Evolutionary conservation across 2,329 filamentous ascomycete species (phyloP).

Genomic region (Metarhizium guizhouense): DNA sequence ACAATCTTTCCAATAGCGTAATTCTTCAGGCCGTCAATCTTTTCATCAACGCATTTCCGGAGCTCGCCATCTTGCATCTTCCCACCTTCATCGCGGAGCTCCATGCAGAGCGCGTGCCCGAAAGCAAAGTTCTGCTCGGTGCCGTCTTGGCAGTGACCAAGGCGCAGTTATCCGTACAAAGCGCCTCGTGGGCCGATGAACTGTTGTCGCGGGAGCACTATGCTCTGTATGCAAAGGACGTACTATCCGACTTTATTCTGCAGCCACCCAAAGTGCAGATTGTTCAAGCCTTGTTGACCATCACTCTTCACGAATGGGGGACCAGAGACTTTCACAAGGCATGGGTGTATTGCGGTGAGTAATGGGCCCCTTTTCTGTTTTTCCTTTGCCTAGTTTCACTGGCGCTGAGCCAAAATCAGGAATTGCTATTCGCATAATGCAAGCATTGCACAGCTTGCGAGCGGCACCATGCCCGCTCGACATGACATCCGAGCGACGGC

Average conservation of each 20-base stretch:
- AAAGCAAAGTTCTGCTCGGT: constrained; percentile 20
- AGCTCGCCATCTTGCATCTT: constrained; percentile 24
- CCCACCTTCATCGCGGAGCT: constrained; percentile 20
- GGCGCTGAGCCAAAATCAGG: constrained; percentile 9
- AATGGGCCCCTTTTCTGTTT: not conserved
- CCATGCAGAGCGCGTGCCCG: constrained; percentile 10
- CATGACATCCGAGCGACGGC: constrained; percentile 10
- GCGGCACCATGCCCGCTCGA: constrained; percentile 20
- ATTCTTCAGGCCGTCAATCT: constrained; percentile 24
- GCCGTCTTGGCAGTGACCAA: constrained; percentile 21
- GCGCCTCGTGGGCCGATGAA: constrained; percentile 18
- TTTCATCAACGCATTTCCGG: constrained; percentile 25
- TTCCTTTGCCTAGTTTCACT: not conserved
- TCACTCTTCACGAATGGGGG: constrained; percentile 33
- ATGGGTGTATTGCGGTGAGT: constrained; percentile 30
- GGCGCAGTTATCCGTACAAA: constrained; percentile 20
- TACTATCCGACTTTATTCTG: constrained; percentile 17
- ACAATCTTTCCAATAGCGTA: constrained; percentile 13
- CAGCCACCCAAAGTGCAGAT: constrained; percentile 22
- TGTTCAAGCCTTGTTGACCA: constrained; percentile 29
- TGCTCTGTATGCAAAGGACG: constrained; percentile 17
- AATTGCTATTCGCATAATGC: constrained; percentile 30
- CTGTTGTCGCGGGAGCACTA: constrained; percentile 24
- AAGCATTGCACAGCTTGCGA: constrained; percentile 21
- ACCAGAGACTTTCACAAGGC: constrained; percentile 31